Conservation (phyloP, 768 basidiomycete genomes). For the Pholiota molesta region DNA sequence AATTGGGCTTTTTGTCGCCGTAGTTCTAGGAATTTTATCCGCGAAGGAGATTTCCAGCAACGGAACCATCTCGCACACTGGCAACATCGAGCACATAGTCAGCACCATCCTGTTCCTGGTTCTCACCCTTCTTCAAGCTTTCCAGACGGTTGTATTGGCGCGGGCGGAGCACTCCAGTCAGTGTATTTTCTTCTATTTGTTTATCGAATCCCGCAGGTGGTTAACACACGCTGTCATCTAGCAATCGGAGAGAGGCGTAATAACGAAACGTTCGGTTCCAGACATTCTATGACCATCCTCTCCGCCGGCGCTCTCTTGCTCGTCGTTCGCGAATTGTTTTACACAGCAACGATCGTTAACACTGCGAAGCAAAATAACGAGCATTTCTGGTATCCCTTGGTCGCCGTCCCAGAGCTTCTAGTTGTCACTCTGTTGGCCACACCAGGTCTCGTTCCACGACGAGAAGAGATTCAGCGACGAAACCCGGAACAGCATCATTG, state of each 20-base stretch:
- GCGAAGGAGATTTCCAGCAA: constrained; percentile 2
- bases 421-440: neutral
- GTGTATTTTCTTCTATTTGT: neutral
- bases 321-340: constrained; percentile 39
- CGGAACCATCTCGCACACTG: constrained; percentile 14
- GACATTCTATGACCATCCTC: constrained; percentile 34
- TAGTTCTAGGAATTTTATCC: constrained; percentile 35
- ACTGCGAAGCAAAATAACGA: constrained; percentile 32
- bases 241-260: constrained; percentile 3
- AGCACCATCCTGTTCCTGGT: constrained; percentile 40
- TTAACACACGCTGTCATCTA: neutral
- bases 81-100: constrained; percentile 31
- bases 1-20: constrained; percentile 28
- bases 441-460: neutral
- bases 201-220: neutral
- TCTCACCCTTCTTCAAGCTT: constrained; percentile 35
- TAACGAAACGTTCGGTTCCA: constrained; percentile 25
- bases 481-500: neutral
- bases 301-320: constrained; percentile 35
- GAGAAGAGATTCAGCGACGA: neutral
- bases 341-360: constrained; percentile 34
- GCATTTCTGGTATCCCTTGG: constrained; percentile 43
- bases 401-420: constrained; percentile 39
- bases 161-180: constrained; percentile 25
- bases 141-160: constrained; percentile 31